Percentiles rank a stretch among this genome's conserved stretches.
Conservation (phyloP, 805 yeast species). For the Cyberlindnera mrakii region DNA sequence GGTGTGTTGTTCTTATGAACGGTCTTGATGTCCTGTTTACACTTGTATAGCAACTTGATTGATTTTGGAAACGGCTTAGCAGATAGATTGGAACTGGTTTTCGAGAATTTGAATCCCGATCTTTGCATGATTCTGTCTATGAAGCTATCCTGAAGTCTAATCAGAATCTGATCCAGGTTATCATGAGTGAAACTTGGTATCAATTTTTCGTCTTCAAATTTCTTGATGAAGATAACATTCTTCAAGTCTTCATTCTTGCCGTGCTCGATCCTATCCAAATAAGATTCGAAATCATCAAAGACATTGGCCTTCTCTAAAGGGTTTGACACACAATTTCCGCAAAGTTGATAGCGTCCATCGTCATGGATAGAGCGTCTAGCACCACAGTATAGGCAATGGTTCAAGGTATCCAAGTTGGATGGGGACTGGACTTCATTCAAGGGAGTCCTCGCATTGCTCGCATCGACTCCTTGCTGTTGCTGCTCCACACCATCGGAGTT, state of each 20-base stretch:
- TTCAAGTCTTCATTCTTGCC: slow-evolving; percentile 14
- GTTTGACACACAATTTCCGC: slow-evolving; percentile 22
- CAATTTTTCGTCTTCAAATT: slow-evolving; percentile 9
- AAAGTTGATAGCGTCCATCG: slow-evolving; percentile 23
- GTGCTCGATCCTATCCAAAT: slow-evolving; percentile 12
- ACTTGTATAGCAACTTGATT: slow-evolving; percentile 20
- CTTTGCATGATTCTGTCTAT: slow-evolving; percentile 14
- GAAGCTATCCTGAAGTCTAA: slow-evolving; percentile 11
- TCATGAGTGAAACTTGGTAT: slow-evolving; percentile 15
- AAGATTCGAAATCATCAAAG: slow-evolving; percentile 17
- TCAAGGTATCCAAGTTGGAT: slow-evolving; percentile 1
- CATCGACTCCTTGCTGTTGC: slow-evolving; percentile 1
- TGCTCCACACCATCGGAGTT: background rate
- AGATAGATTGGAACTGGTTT: slow-evolving; percentile 16
- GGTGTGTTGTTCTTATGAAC: slow-evolving; percentile 12
- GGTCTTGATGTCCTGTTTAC: slow-evolving; percentile 23
- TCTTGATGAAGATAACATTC: slow-evolving; percentile 19
- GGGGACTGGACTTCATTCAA: background rate
- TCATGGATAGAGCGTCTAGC: slow-evolving; percentile 19
- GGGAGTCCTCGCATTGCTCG: background rate
- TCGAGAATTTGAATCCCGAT: slow-evolving; percentile 21
- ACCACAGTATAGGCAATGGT: slow-evolving; percentile 21
- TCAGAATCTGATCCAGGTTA: slow-evolving; percentile 13
- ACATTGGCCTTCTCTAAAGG: slow-evolving; percentile 21
- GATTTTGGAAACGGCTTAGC: slow-evolving; percentile 20